Percentiles rank a stretch among this genome's conserved stretches.
phyloP scores from a whole-genome alignment of 2,329 filamentous ascomycete genomes.

The Fusarium torreyae region DNA sequence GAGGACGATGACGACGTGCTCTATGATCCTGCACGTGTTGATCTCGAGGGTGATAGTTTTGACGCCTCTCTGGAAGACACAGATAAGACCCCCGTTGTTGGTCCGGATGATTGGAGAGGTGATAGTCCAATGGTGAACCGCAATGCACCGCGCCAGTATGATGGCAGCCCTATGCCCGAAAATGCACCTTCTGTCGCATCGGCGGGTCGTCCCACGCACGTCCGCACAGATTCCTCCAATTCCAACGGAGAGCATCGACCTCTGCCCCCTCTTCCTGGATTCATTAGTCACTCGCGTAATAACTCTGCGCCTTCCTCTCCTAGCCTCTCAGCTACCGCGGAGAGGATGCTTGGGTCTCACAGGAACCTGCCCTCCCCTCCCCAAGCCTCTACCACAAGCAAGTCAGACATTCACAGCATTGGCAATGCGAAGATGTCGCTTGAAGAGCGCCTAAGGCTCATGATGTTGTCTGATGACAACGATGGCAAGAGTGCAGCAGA shows the following conservation, averaged over 20 bases:
- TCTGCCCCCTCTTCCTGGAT: slow-evolving; percentile 86
- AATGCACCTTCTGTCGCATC: slow-evolving; percentile 58
- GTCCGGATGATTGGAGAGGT: slow-evolving; percentile 95
- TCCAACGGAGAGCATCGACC: slow-evolving; percentile 88
- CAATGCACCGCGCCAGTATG: slow-evolving; percentile 63
- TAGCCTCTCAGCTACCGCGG: slow-evolving; percentile 78
- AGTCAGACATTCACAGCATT: slow-evolving; percentile 84
- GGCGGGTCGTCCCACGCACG: slow-evolving; percentile 68
- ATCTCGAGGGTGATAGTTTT: slow-evolving; percentile 84
- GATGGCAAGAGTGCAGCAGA: slow-evolving; percentile 72
- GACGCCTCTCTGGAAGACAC: slow-evolving; percentile 96
- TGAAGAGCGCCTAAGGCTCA: slow-evolving; percentile 87
- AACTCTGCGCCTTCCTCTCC: slow-evolving; percentile 67
- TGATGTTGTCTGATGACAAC: slow-evolving; percentile 84
- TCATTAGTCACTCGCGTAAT: slow-evolving; percentile 56
- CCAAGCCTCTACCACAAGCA: slow-evolving; percentile 74
- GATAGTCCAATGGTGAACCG: slow-evolving; percentile 66
- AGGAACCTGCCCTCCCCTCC: slow-evolving; percentile 82
- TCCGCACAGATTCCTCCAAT: slow-evolving; percentile 79
- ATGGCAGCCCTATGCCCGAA: slow-evolving; percentile 78
- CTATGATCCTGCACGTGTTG: slow-evolving; percentile 67
- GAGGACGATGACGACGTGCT: slow-evolving; percentile 75
- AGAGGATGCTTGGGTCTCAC: slow-evolving; percentile 77
- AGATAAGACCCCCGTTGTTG: slow-evolving; percentile 97
- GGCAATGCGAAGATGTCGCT: slow-evolving; percentile 83